phyloP scores from a whole-genome alignment of 371 early-diverging fungal species.

The Mortierella sp. region DNA sequence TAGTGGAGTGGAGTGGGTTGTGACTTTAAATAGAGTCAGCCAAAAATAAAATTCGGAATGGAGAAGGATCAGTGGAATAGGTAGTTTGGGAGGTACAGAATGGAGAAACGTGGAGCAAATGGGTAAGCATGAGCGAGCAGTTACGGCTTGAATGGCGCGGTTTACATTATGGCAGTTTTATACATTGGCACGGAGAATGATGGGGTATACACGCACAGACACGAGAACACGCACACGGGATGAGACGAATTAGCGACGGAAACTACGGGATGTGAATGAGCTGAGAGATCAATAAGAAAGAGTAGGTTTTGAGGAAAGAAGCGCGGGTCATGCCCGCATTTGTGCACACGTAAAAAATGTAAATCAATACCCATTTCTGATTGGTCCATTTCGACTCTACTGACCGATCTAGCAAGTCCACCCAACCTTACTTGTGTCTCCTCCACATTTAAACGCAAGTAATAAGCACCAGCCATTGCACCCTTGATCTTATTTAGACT shows the following conservation, averaged over 20 bases:
- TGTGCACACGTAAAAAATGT: no score
- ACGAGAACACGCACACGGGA: not conserved
- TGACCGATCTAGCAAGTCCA: not conserved
- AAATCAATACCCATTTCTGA: not conserved
- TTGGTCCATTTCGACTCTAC: not conserved
- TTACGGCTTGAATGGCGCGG: no score
- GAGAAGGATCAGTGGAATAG: not conserved
- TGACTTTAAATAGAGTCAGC: not conserved
- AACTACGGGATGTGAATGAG: not conserved
- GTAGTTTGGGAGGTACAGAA: no score
- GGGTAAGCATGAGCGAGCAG: not conserved
- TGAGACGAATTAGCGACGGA: not conserved
- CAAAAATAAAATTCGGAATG: slow-evolving; percentile 5
- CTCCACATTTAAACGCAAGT: no score
- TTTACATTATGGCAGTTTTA: not conserved
- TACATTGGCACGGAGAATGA: not conserved
- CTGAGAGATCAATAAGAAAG: not conserved
- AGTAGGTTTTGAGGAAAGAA: not conserved
- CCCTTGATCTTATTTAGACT: not conserved
- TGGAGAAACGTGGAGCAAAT: slow-evolving; percentile 8
- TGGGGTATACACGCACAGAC: not conserved
- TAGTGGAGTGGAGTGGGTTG: not conserved
- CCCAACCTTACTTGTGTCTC: not conserved
- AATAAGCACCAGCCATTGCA: not conserved
- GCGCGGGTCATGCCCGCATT: not conserved